A percentile compares a stretch with the other conserved stretches of the same genome.
These are phyloP conservation scores for Claviceps capensis DNA, from an alignment of 2,329 filamentous ascomycete genomes.

Conservation along the genomic window DNA sequence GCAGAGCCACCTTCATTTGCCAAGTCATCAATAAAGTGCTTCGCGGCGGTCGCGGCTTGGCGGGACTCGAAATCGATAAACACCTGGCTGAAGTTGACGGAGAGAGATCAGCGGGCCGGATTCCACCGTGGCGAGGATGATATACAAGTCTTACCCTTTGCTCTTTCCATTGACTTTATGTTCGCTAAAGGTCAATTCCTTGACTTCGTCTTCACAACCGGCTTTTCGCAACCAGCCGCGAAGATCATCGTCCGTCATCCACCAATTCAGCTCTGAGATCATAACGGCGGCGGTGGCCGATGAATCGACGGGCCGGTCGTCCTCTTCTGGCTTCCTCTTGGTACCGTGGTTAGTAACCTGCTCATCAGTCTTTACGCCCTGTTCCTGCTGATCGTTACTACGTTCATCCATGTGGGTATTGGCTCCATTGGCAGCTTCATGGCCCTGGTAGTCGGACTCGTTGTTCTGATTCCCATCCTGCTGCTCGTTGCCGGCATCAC, in stretches of 20 bases:
- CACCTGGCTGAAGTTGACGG: slow-evolving; percentile 39
- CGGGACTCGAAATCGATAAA: slow-evolving; percentile 76
- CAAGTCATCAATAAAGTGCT: slow-evolving; percentile 63
- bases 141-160: slow-evolving; percentile 61
- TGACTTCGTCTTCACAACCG: slow-evolving; percentile 71
- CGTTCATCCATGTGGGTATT: slow-evolving; percentile 21
- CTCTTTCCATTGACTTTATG: slow-evolving; percentile 99
- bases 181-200: slow-evolving; percentile 91
- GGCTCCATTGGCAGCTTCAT: slow-evolving; percentile 25
- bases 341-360: slow-evolving; percentile 29
- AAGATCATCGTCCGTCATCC: slow-evolving; percentile 91
- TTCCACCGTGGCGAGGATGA: not conserved
- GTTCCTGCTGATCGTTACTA: slow-evolving; percentile 10
- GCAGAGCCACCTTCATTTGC: slow-evolving; percentile 35
- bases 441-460: slow-evolving; percentile 9
- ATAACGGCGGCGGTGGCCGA: slow-evolving; percentile 58
- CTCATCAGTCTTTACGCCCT: slow-evolving; percentile 14
- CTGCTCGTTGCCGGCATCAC: slow-evolving; percentile 39
- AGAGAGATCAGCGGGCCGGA: not conserved
- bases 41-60: slow-evolving; percentile 74
- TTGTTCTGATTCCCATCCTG: slow-evolving; percentile 24
- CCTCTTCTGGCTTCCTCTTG: slow-evolving; percentile 47
- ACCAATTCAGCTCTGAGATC: slow-evolving; percentile 88
- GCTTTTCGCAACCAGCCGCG: slow-evolving; percentile 72
- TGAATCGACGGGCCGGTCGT: slow-evolving; percentile 44